Percentiles rank a stretch among this genome's conserved stretches.
Evolutionary conservation across 2,329 filamentous ascomycete genomes (phyloP).

Genomic region (Trichoderma atroviride): DNA sequence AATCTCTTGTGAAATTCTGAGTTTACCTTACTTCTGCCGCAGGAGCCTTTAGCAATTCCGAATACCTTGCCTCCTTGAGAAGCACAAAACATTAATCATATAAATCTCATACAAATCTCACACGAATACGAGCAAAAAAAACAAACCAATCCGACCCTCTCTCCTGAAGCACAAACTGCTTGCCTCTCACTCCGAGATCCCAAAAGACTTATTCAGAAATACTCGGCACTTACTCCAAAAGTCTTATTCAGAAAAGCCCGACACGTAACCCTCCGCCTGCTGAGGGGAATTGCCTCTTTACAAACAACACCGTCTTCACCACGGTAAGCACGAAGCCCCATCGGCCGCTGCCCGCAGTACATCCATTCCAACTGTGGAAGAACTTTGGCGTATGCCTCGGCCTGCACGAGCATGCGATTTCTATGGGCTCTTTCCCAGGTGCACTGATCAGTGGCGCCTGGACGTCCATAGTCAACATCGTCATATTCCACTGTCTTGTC

Average conservation of each 20-base stretch:
- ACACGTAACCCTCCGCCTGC: not conserved
- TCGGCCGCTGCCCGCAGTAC: conserved; percentile 26
- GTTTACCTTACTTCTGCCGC: too few relatives aligned
- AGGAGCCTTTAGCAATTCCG: too few relatives aligned
- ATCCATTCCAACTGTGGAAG: conserved; percentile 29
- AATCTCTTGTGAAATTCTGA: too few relatives aligned
- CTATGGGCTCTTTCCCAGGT: conserved; percentile 29
- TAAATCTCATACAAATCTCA: too few relatives aligned
- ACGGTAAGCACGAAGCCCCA: not conserved
- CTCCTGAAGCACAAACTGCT: not conserved
- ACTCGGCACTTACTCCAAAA: not conserved
- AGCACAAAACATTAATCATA: too few relatives aligned
- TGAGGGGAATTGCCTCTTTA: not conserved
- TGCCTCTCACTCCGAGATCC: not conserved
- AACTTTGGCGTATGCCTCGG: conserved; percentile 24
- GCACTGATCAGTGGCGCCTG: too few relatives aligned
- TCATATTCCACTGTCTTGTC: too few relatives aligned
- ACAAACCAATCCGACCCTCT: too few relatives aligned
- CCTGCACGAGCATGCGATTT: conserved; percentile 31
- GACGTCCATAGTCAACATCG: not conserved
- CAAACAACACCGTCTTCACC: not conserved
- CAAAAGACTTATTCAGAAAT: not conserved
- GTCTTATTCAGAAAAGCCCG: not conserved
- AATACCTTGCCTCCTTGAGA: too few relatives aligned
- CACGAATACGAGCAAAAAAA: too few relatives aligned